Evolutionary conservation across 257 asterid genomes (phyloP).

Genomic region (Solanum gandarillasii): DNA sequence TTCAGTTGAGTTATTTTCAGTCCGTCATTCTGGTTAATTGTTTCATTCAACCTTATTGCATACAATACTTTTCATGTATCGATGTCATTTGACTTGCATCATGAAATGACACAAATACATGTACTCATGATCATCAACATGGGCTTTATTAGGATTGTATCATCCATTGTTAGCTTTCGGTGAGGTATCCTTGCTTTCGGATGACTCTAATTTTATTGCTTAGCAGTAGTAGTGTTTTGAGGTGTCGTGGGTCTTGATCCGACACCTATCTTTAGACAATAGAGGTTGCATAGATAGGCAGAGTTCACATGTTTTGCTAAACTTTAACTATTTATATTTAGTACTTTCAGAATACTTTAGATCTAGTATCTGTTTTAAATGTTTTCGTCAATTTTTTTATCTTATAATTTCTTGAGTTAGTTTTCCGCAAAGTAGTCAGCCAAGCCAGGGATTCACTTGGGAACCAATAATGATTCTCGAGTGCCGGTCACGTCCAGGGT

Average conservation of each 20-base stretch:
- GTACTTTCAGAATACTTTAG: no score
- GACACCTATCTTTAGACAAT: not conserved
- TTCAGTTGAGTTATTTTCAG: not conserved
- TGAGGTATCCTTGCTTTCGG: not conserved
- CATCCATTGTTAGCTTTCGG: not conserved
- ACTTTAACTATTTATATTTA: not conserved
- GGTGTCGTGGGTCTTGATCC: not conserved
- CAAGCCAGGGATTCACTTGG: not conserved
- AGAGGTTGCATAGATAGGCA: not conserved
- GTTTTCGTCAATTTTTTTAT: not conserved
- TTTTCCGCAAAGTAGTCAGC: not conserved
- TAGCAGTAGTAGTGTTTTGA: not conserved
- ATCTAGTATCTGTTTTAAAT: not conserved
- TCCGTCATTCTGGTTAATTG: not conserved
- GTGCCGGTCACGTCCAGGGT: not conserved
- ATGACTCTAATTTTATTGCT: not conserved
- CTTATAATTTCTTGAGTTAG: not conserved
- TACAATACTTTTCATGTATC: not conserved
- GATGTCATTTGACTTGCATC: no score
- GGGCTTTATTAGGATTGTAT: not conserved
- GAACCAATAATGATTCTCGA: not conserved
- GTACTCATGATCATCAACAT: no score
- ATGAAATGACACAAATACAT: no score
- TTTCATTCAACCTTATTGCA: not conserved
- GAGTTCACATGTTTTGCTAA: not conserved